phyloP scores from a whole-genome alignment of 2,329 filamentous ascomycete genomes.

The Rutstroemia sydowiana region DNA sequence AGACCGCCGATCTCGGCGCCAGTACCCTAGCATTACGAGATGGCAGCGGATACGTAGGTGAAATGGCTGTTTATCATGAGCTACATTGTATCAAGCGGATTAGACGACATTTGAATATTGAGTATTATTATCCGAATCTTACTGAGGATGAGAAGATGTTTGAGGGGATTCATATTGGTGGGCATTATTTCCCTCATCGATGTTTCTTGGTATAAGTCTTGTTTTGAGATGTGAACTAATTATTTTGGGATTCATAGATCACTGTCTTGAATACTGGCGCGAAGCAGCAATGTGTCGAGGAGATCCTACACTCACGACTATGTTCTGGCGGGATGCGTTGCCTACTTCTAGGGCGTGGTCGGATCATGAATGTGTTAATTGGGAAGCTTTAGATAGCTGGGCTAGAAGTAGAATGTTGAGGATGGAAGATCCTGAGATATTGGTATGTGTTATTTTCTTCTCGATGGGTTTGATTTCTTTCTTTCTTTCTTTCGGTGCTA shows the following conservation, averaged over 20 bases:
- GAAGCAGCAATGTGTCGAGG: not conserved
- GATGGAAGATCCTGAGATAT: not conserved
- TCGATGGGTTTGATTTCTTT: no score
- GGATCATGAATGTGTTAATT: not conserved
- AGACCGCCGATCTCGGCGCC: not conserved
- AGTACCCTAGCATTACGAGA: not conserved
- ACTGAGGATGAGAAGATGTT: not conserved
- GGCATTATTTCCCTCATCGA: not conserved
- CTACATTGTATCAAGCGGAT: not conserved
- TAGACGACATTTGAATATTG: not conserved
- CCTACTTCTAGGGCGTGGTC: not conserved
- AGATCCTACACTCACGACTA: not conserved
- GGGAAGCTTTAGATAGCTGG: not conserved
- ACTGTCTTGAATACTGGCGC: not conserved
- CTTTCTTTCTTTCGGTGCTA: not conserved
- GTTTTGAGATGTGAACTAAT: not conserved
- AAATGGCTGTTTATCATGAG: not conserved
- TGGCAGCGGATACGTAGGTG: not conserved
- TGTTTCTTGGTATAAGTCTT: no score
- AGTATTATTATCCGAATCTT: not conserved
- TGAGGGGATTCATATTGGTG: not conserved
- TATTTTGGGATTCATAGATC: not conserved
- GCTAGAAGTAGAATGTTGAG: not conserved
- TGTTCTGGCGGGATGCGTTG: not conserved
- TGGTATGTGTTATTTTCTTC: no score